These are phyloP conservation scores for Fraxinus floribunda DNA, from an alignment of 305 asterid species.

Conservation along the genomic window DNA sequence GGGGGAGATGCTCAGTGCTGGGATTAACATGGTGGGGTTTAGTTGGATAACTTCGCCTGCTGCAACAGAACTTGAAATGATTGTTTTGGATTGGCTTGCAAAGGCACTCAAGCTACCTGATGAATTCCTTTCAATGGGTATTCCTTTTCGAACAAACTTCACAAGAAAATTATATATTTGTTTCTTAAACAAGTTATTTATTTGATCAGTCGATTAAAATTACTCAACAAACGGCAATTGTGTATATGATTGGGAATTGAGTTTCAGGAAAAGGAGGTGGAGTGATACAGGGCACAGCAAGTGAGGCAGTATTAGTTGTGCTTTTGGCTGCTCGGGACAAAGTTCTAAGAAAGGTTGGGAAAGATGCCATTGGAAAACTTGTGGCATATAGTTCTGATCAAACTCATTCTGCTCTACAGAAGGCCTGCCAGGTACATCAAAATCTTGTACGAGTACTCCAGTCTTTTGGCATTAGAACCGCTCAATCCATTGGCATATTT, in stretches of 20 bases:
- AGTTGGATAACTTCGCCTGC: constrained; percentile 99
- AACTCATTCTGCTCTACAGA: constrained; percentile 73
- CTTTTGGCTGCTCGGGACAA: constrained; percentile 96
- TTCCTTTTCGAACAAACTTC: constrained; percentile 2
- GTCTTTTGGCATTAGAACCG: constrained; percentile 9
- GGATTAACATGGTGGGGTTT: constrained; percentile 89
- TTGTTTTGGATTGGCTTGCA: constrained; percentile 92
- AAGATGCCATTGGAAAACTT: constrained; percentile 67
- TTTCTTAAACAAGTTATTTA: not conserved
- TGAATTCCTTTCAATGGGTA: constrained; percentile 76
- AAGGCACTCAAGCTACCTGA: constrained; percentile 82
- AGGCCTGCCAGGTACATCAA: constrained; percentile 79
- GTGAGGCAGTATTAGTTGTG: constrained; percentile 89
- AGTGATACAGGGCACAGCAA: constrained; percentile 94
- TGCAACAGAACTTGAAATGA: constrained; percentile 93
- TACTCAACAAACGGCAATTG: constrained; percentile 18
- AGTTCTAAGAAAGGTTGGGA: constrained; percentile 63
- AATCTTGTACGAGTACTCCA: not conserved
- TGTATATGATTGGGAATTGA: constrained; percentile 28
- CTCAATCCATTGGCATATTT: not conserved
- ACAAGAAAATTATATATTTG: not conserved
- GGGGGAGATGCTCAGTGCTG: constrained; percentile 97
- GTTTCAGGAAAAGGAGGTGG: constrained; percentile 88
- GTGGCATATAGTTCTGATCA: constrained; percentile 90
- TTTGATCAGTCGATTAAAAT: not conserved